Base-by-base conservation (phyloP, 345 rosid genomes). In the Brassica carinata region DNA sequence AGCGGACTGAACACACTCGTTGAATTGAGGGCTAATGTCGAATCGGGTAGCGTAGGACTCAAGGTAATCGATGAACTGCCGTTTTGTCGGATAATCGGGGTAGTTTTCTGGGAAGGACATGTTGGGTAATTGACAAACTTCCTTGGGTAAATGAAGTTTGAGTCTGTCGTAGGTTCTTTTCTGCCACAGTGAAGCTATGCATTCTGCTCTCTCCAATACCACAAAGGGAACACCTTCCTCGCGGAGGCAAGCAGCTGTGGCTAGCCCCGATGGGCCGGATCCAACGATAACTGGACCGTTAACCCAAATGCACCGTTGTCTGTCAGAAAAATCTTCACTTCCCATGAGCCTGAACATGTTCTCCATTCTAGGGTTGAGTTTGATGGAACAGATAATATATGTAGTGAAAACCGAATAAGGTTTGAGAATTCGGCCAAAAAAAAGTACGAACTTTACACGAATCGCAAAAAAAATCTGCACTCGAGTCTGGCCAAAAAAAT, bases 131-230 rank as follows among this genome's bases (percentile, higher is more conserved):
- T 93, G 93, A 73, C 94, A 93, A 73, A 89, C 90, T 74, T 90
- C 88, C 43, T 85, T 93, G 1, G 98, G 97, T 9, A 93, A 87
- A 74, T 93, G 98, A 77, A 93, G 93, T 74, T 84, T 91, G 48
- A 93, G 94, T 77, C 98, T 85, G 51, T 93, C 90, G 36, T 93
- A 91, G 61, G 98, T 88, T 18, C 88, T 86, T 31, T 87, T 90
- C 15, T 93, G 93, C 98, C 98, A 93, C 3, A 91, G 71, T 11
- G 98, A 93, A 19, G 98, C 98, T 19, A 93, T 91, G 84, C 98
- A 93, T 34, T 89, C 92, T 31, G 91, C 88, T 75, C 89, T 84
- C 84, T 93, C 98, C 1, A 93, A 86, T 19, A 93, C 90, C 31
- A 87, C 88, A 71, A 76, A 90, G 2, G 98, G 96, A 13, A 93